Evolutionary conservation across 768 basidiomycete species (phyloP), one percentile per base, ranked within the genome.

Genomic region (Crucibulum laeve): DNA sequence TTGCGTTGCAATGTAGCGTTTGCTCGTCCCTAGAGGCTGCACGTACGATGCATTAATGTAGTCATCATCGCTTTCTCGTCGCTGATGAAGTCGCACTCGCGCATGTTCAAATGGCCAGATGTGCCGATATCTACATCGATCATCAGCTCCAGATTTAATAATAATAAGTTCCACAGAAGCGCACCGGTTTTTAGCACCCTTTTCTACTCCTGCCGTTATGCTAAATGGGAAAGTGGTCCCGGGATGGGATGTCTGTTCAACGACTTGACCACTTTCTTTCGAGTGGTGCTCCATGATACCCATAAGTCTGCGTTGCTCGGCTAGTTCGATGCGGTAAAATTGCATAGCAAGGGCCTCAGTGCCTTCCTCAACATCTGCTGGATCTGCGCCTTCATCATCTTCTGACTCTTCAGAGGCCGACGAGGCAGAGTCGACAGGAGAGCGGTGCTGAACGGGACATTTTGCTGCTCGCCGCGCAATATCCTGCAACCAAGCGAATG

Each of bases 31-130:
- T 15, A 91, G 65, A 2, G 94, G 91, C 60, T 90, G 90, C 25
- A 98, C 84, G 55, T 85, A 88, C 22, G 91, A 95, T 7, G 95
- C 95, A 58, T 98, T 97, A 62, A 97, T 84, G 60, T 97, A 97
- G 60, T 97, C 94, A 50, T 77, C 78, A 24, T 82, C 78, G 15
- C 62, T 46, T 23, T 54, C 51, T 38, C 45, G 53, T 30, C 53
- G 53, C 25, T 63, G 58, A 44, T 74, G 68, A 41, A 97, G 69
- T 37, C 84, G 76, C 3, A 97, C 93, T 28, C 95, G 84, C 17
- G 94, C 87, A 56, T 94, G 91, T 57, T 95, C 93, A 51, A 93
- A 97, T 0, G 95, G 95, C 91, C 93, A 98, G 45, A 98, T 96
- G 59, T 98, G 87, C 46, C 87, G 84, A 67, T 96, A 98, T 49